phyloP scores from a whole-genome alignment of 345 rosid genomes.

The Arabidopsis arenosa region DNA sequence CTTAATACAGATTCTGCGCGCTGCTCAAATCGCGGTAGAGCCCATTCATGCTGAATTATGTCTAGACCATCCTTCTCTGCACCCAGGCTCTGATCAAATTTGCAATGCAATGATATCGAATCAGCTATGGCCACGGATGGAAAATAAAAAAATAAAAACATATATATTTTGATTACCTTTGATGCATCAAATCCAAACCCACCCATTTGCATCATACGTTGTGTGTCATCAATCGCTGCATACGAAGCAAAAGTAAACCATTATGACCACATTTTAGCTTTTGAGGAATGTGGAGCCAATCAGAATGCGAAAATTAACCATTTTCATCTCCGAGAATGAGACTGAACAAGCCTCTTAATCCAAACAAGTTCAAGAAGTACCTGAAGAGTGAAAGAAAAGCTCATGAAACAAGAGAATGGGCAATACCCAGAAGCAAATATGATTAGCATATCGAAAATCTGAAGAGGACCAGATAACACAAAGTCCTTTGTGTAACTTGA shows the following conservation, averaged over 20 bases:
- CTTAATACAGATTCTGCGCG: conserved; percentile 86
- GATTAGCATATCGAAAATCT: conserved; percentile 13
- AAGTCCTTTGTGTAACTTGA: neutral
- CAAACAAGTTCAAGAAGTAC: conserved; percentile 97
- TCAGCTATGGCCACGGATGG: conserved; percentile 17
- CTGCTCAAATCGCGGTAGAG: conserved; percentile 88
- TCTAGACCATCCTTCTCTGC: conserved; percentile 87
- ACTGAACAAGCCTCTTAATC: conserved; percentile 96
- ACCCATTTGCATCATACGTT: conserved; percentile 99
- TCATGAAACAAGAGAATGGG: conserved; percentile 15
- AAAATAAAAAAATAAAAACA: no score
- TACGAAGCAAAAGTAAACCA: conserved; percentile 8
- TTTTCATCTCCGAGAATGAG: conserved; percentile 98
- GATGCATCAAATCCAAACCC: conserved; percentile 94
- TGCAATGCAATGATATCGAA: conserved; percentile 18
- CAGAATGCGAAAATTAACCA: conserved; percentile 54
- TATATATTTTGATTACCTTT: conserved; percentile 55
- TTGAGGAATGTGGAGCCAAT: neutral
- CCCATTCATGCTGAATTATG: conserved; percentile 78
- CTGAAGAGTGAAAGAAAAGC: conserved; percentile 47
- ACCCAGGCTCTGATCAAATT: conserved; percentile 69
- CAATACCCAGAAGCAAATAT: conserved; percentile 24
- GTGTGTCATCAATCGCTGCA: conserved; percentile 95
- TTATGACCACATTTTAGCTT: neutral
- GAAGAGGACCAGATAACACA: neutral